A percentile compares a stretch with the other conserved stretches of the same genome.
phyloP scores from a whole-genome alignment of 768 basidiomycete genomes.

The Mycena polygramma region DNA sequence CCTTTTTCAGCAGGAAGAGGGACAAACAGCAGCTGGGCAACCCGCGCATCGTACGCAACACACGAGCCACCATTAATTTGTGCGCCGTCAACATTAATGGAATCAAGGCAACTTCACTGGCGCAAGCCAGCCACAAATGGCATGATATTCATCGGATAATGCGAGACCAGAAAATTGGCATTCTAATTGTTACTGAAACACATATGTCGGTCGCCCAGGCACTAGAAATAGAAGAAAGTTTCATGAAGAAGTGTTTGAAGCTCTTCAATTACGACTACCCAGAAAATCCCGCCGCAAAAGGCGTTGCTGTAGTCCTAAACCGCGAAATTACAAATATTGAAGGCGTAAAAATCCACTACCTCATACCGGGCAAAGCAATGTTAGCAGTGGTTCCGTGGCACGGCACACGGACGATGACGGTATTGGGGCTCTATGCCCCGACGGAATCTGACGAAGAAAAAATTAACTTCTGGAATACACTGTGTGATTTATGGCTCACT shows the following conservation, averaged over 20 bases:
- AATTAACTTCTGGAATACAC: conserved; percentile 36
- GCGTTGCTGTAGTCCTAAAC: conserved; percentile 26
- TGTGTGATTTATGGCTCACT: not conserved
- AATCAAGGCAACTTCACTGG: not conserved
- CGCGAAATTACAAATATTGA: not conserved
- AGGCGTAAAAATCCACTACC: not conserved
- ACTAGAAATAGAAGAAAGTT: conserved; percentile 10
- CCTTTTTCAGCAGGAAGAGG: too few relatives aligned
- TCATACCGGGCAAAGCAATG: conserved; percentile 27
- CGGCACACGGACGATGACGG: conserved; percentile 9
- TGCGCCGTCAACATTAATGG: too few relatives aligned
- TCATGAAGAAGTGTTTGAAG: not conserved
- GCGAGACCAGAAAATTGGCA: not conserved
- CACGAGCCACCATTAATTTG: too few relatives aligned
- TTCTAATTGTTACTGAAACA: conserved; percentile 4
- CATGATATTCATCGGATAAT: conserved; percentile 11
- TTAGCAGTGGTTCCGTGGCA: conserved; percentile 18
- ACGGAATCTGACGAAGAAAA: conserved; percentile 23
- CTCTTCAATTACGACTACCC: conserved; percentile 7
- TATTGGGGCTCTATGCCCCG: conserved; percentile 41
- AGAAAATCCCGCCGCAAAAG: conserved; percentile 5
- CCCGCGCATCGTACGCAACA: too few relatives aligned
- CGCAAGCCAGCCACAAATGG: conserved; percentile 14
- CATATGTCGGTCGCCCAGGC: conserved; percentile 18
- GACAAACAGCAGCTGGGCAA: too few relatives aligned